Percentiles rank a stretch among this genome's conserved stretches.
Evolutionary conservation across 768 basidiomycete genomes (phyloP).

Genomic region (Mycena belliarum): DNA sequence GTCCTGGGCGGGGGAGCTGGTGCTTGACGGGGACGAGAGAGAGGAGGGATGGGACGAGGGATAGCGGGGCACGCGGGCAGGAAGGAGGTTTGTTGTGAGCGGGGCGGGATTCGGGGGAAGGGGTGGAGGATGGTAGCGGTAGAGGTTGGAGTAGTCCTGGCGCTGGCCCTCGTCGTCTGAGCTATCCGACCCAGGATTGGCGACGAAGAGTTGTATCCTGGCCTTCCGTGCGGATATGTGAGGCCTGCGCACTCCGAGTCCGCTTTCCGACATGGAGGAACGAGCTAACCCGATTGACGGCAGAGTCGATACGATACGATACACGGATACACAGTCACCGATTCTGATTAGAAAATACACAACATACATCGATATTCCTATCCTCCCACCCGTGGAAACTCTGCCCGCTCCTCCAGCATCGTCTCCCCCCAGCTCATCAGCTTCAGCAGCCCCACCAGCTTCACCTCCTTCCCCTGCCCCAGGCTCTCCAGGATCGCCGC

Average conservation of each 20-base stretch:
- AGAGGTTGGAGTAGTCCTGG: constrained; percentile 26
- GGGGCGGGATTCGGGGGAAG: constrained; percentile 38
- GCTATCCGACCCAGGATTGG: constrained; percentile 57
- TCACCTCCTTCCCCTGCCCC: constrained; percentile 91
- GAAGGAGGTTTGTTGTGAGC: constrained; percentile 12
- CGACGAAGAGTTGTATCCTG: constrained; percentile 51
- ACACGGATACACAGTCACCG: too few species aligned
- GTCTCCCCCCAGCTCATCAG: constrained; percentile 88
- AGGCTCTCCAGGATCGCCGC: constrained; percentile 91
- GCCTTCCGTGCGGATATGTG: constrained; percentile 40
- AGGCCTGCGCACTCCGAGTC: too few species aligned
- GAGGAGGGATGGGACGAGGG: constrained; percentile 45
- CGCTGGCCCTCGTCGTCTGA: constrained; percentile 32
- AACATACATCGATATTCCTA: too few species aligned
- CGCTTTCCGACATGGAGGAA: constrained; percentile 61
- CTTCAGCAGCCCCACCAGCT: constrained; percentile 79
- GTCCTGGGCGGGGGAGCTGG: constrained; percentile 59
- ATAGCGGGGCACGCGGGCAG: constrained; percentile 30
- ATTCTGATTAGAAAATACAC: too few species aligned
- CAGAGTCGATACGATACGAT: too few species aligned
- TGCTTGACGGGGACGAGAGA: constrained; percentile 69
- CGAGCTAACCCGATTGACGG: too few species aligned
- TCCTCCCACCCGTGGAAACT: constrained; percentile 57
- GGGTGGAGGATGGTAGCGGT: constrained; percentile 32
- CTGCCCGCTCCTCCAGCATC: constrained; percentile 72